Evolutionary conservation across 1,139 yeast species (phyloP), one percentile per base, ranked within the genome.

Genomic region (Taiozyma sp.): DNA sequence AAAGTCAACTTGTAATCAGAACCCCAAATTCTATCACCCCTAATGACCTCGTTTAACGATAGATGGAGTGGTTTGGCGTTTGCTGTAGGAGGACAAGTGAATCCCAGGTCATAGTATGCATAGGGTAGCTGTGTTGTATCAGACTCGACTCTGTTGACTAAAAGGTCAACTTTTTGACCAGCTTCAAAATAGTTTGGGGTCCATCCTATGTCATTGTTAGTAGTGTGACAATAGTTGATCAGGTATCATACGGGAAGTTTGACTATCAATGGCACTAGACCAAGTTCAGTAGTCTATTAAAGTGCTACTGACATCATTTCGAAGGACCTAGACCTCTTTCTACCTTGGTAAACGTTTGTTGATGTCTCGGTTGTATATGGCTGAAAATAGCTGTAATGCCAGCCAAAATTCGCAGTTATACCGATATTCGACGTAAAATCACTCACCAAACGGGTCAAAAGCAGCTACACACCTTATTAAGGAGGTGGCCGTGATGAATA

Each of bases 11-110:
- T 72, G 62, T 87, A 88, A 54, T 83, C 88, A 47, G 93, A 83
- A 56, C 81, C 82, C 84, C 88, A 83, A 48, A 85, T 79, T 50
- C 96, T 73, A 62, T 91, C 96, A 8, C 97, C 97, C 51, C 86
- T 75, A 45, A 90, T 73, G 27, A 91, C 83, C 59, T 88, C 95
- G 10, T 92, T 90, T 32, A 90, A 66, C 8, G 91, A 84, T 48
- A 88, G 68, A 55, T 86, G 86, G 24, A 86, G 70, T 1, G 91
- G 84, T 53, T 78, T 76, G 36, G 80, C 75, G 4, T 70, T 68
- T 13, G 68, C 62, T 5, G 80, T 74, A 2, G 89, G 84, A 0
- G 90, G 90, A 68, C 97, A 91, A 7, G 88, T 86, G 68, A 90
- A 91, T 2, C 89, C 89, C 48, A 90, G 72, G 53, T 83, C 88